Base-by-base conservation (phyloP, 768 basidiomycete genomes). In the Panaeolus cyanescens region DNA sequence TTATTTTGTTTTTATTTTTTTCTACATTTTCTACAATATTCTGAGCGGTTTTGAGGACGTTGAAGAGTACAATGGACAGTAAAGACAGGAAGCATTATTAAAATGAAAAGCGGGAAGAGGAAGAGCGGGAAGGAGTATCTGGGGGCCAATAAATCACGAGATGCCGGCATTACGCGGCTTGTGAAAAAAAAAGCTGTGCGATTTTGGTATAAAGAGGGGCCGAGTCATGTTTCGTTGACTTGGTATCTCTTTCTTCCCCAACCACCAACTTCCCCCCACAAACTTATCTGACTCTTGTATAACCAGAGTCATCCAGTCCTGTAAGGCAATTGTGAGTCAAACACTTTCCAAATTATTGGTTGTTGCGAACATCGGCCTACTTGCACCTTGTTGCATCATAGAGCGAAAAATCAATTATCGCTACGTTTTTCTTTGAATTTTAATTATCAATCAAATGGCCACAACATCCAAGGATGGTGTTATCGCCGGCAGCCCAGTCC, bases 241-340 rank as follows among this genome's bases (percentile, higher is more conserved):
- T 64, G 54, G 58, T 57, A 39, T 53, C 58, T 58, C 65, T 64
- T 65, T 65, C 64, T 63, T 64, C 67, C 64, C 65, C 61, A 59
- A 60, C 62, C 54, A 54, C 60, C 62, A 45, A 59, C 64, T 57
- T 58, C 42, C n/a, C 55, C 36, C 39, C 62, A 31, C 36, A 32
- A 57, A 32, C 28, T 28, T 54, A 62, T 54, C 15, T 31, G 42
- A 54, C 54, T 17, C 58, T 36, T 55, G 62, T 69, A 61, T 36
- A 22, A 25, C 45, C 61, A 65, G 65, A 69, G 63, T 67, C 68
- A 66, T 53, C 34, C 30, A 32, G 32, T 60, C 60, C 68, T 70
- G 63, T 69, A 66, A 70, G 62, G 60, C 64, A 70, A 69, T 62
- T 64, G 77, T 78, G 76, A 78, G 77, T 78, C 72, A 69, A 54